Conservation (phyloP, 78 protist genomes). For the Planoprotostelium fungivorum region DNA sequence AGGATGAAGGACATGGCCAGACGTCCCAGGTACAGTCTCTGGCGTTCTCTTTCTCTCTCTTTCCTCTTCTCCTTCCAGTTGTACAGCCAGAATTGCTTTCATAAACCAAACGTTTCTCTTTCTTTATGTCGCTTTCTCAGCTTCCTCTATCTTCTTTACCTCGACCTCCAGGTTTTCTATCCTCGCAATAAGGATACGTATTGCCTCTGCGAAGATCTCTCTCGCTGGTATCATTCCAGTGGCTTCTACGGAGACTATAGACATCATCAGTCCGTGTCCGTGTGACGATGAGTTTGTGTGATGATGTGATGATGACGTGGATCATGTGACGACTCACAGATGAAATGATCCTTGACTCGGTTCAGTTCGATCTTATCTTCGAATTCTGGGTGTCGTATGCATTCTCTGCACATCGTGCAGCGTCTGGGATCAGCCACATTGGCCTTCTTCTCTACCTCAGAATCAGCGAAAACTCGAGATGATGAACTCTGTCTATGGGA, state of each 20-base stretch:
- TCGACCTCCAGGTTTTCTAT: neutral
- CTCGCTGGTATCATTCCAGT: neutral
- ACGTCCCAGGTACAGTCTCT: too few relatives aligned
- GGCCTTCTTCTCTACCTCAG: neutral
- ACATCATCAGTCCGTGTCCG: neutral
- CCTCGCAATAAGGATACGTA: neutral
- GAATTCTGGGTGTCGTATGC: constrained; percentile 68
- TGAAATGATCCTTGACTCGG: constrained; percentile 82
- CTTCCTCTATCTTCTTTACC: too few relatives aligned
- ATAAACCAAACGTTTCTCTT: too few relatives aligned
- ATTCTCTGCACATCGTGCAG: constrained; percentile 90
- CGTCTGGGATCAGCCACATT: constrained; percentile 51
- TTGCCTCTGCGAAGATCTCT: neutral
- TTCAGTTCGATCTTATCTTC: constrained; percentile 41
- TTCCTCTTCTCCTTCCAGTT: too few relatives aligned
- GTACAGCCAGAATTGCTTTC: too few relatives aligned
- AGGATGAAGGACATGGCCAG: too few relatives aligned
- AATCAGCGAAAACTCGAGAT: neutral
- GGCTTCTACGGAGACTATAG: neutral
- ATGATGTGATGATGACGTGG: too few relatives aligned
- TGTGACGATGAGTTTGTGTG: too few relatives aligned
- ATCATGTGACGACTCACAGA: constrained; percentile 62
- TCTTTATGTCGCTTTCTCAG: too few relatives aligned
- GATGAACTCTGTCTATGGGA: too few relatives aligned
- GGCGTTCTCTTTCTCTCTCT: too few relatives aligned